Conservation (phyloP, 1,284 basidiomycete genomes). For the Caloboletus inedulis region DNA sequence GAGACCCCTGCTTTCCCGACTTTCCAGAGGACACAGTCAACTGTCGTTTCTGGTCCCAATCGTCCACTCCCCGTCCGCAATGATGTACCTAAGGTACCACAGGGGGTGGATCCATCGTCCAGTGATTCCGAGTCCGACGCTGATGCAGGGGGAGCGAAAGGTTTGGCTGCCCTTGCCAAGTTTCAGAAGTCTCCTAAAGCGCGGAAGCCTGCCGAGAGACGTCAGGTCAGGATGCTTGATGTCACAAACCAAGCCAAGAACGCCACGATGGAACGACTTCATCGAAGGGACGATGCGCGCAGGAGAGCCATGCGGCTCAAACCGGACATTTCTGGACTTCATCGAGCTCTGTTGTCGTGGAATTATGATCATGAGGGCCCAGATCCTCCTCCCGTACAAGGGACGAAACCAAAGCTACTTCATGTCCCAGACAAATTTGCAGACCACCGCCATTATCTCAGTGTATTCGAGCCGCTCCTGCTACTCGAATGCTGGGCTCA, state of each 20-base stretch:
- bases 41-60: conserved; percentile 16
- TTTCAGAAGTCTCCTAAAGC: conserved; percentile 61
- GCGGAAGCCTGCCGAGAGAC: conserved; percentile 55
- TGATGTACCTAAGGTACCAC: conserved; percentile 17
- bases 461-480: conserved; percentile 84
- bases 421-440: conserved; percentile 67
- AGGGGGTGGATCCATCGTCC: conserved; percentile 35
- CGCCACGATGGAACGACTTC: conserved; percentile 47
- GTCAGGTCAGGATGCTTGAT: conserved; percentile 72
- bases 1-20: conserved; percentile 35
- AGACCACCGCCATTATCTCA: conserved; percentile 68
- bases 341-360: conserved; percentile 85
- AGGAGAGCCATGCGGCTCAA: conserved; percentile 69
- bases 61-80: conserved; percentile 24
- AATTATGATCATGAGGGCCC: conserved; percentile 70
- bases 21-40: conserved; percentile 31
- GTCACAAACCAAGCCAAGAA: conserved; percentile 44
- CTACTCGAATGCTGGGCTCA: conserved; percentile 93
- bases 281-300: conserved; percentile 60
- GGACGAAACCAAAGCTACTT: conserved; percentile 34
- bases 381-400: conserved; percentile 41
- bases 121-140: conserved; percentile 55
- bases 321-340: conserved; percentile 80
- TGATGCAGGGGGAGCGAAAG: conserved; percentile 43
- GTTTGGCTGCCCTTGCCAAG: conserved; percentile 58